These are phyloP conservation scores for Myochromella boudieri DNA, from an alignment of 768 basidiomycete species.

Conservation along the genomic window DNA sequence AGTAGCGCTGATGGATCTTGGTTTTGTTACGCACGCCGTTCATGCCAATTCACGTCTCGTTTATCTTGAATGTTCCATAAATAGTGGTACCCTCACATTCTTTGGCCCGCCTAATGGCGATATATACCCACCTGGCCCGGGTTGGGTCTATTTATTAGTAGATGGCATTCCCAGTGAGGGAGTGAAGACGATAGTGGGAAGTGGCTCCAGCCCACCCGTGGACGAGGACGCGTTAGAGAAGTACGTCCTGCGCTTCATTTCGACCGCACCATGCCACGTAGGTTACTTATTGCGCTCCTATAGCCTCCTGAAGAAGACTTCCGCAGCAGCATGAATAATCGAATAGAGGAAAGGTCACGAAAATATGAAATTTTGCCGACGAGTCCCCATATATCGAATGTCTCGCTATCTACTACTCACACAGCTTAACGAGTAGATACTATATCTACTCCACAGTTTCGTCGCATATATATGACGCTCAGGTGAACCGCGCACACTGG, in stretches of 20 bases:
- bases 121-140: conserved; percentile 82
- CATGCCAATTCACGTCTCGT: conserved; percentile 79
- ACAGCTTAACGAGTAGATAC: no score
- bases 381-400: no score
- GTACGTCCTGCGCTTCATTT: conserved; percentile 38
- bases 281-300: neutral
- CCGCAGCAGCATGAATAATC: conserved; percentile 47
- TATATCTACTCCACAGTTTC: no score
- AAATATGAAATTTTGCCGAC: no score
- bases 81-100: conserved; percentile 52
- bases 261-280: neutral
- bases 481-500: no score
- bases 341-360: conserved; percentile 18
- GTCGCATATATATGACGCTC: no score
- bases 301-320: conserved; percentile 50
- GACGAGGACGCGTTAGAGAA: conserved; percentile 55
- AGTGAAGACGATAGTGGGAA: conserved; percentile 65
- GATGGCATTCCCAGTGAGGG: conserved; percentile 68
- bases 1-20: conserved; percentile 82
- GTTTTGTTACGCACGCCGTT: conserved; percentile 76
- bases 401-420: no score
- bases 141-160: conserved; percentile 68
- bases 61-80: conserved; percentile 46
- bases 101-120: conserved; percentile 60
- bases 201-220: conserved; percentile 59